Conservation (phyloP, 1,139 yeast genomes). For the Yamadazyma triangularis region DNA sequence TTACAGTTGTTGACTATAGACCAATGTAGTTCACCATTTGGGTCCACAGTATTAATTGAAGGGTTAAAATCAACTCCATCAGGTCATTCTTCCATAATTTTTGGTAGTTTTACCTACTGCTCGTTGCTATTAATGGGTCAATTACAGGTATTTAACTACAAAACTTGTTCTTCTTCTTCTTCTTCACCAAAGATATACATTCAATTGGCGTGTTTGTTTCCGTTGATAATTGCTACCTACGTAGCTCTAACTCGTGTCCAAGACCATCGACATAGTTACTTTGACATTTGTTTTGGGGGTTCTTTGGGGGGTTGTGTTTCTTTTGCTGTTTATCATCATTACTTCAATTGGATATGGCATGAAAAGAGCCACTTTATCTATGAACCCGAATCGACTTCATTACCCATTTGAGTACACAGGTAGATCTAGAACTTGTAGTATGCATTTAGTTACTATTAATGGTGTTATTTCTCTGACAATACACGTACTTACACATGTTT, state of each 20-base stretch:
- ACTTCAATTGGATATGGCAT: slow-evolving; percentile 21
- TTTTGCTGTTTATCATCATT: slow-evolving; percentile 29
- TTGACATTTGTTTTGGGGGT: slow-evolving; percentile 60
- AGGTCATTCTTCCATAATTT: slow-evolving; percentile 72
- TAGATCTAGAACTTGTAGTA: no score
- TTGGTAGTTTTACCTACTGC: slow-evolving; percentile 60
- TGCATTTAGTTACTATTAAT: no score
- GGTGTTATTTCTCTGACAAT: no score
- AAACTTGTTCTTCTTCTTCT: no score
- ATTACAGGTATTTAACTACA: slow-evolving; percentile 15
- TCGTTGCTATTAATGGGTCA: slow-evolving; percentile 64
- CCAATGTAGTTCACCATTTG: slow-evolving; percentile 39
- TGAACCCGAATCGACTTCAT: background rate
- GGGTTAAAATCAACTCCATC: slow-evolving; percentile 81
- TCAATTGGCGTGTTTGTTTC: slow-evolving; percentile 13
- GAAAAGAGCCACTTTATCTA: slow-evolving; percentile 4
- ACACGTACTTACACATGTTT: no score
- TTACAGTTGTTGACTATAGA: slow-evolving; percentile 35
- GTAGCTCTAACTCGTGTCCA: slow-evolving; percentile 61
- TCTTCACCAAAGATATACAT: slow-evolving; percentile 12
- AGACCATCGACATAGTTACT: slow-evolving; percentile 75
- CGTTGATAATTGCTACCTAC: slow-evolving; percentile 36
- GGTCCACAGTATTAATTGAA: slow-evolving; percentile 52
- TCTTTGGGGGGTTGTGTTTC: slow-evolving; percentile 18
- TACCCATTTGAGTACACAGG: background rate